Evolutionary conservation across 2,329 filamentous ascomycete genomes (phyloP), one percentile per base, ranked within the genome.

Genomic region (Penicillium sp.): DNA sequence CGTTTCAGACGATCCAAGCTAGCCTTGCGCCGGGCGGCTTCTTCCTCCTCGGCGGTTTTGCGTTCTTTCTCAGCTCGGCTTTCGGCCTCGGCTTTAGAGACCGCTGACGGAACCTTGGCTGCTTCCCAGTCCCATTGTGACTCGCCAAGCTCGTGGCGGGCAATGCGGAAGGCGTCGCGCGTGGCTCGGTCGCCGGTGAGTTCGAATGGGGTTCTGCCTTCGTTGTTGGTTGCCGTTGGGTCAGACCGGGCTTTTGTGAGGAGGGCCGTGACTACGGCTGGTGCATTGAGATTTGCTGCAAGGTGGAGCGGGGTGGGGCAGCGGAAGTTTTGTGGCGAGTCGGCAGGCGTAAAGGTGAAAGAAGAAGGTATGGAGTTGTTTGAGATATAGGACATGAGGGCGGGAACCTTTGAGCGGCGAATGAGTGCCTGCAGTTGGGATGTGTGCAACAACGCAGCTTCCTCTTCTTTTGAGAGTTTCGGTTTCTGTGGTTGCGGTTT

Each of bases 81-180:
- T 22, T 88, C 86, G 0, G 82, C 85, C 46, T 95, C 88, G 1
- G 76, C 75, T 58, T 81, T 83, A 3, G 80, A 83, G 42, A 98
- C 72, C 0, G 85, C 73, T 0, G 82, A 62, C 1, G 90, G 88
- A 0, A 98, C 81, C 24, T 79, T 79, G 1, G 88, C 84, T 0
- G 72, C 74, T 3, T 86, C 81, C 93, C 93, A 98, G 57, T 87
- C 72, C 81, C 85, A 95, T 17, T 74, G 78, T 0, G 67, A 65
- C 64, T 95, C 88, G 15, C 89, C 90, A 1, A 96, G 75, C 62
- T 94, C 86, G 29, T 81, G 78, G 6, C 93, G 85, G 4, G 89
- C 88, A 2, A 96, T 81, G 2, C 93, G 85, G 72, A 98, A 98
- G 0, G 90, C 87, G 64, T 97, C 90, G 2, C 91, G 82, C 0